A percentile compares a stretch with the other conserved stretches of the same genome.
These are phyloP conservation scores for Haematococcus sp. DNA, from an alignment of 139 green algal genomes.

Conservation along the genomic window DNA sequence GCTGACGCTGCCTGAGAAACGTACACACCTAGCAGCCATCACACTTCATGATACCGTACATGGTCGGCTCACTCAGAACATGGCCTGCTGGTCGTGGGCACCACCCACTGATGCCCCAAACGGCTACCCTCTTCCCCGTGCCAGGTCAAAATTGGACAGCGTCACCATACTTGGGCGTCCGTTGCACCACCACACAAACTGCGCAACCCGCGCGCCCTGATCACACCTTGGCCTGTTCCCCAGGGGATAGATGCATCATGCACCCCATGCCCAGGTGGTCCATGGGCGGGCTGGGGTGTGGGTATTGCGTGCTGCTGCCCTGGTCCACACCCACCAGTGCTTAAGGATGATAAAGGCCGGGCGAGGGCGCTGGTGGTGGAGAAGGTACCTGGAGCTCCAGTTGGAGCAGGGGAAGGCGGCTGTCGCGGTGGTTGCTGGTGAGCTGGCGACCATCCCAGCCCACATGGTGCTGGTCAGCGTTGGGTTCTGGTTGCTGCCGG, in stretches of 20 bases:
- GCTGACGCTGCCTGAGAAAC: no score
- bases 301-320: no score
- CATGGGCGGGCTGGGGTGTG: no score
- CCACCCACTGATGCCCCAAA: conserved; percentile 57
- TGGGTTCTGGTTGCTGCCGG: conserved; percentile 67
- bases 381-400: conserved; percentile 35
- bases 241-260: no score
- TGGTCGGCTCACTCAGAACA: not conserved
- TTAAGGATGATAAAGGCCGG: not conserved
- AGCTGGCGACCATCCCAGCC: conserved; percentile 52
- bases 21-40: no score
- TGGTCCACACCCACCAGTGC: not conserved
- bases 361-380: conserved; percentile 40
- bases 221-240: conserved; percentile 55
- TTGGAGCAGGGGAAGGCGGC: conserved; percentile 8
- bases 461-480: conserved; percentile 80
- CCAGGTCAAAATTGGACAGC: conserved; percentile 73
- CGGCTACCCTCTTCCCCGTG: conserved; percentile 41
- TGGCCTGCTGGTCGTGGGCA: no score
- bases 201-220: conserved; percentile 80
- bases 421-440: conserved; percentile 60
- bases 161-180: conserved; percentile 76
- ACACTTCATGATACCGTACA: not conserved
- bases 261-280: no score
- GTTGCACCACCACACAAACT: conserved; percentile 99